Evolutionary conservation across 768 basidiomycete genomes (phyloP).

Genomic region (Trametes sanguinea): DNA sequence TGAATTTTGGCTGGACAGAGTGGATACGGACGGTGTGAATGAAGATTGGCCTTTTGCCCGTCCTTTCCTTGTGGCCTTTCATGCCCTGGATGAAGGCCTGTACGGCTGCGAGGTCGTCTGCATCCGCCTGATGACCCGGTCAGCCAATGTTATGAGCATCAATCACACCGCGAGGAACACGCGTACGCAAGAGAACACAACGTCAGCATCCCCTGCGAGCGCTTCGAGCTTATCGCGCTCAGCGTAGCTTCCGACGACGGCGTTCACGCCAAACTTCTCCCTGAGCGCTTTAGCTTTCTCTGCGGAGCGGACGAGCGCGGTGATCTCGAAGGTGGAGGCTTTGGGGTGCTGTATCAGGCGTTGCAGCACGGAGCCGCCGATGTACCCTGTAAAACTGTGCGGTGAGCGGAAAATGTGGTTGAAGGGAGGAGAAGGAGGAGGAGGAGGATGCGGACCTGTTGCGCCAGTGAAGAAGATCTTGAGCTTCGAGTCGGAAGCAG

Average conservation of each 20-base stretch:
- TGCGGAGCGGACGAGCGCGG: constrained; percentile 47
- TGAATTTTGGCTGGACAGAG: neutral
- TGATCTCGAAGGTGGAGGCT: constrained; percentile 44
- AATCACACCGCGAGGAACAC: no score
- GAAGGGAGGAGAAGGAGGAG: neutral
- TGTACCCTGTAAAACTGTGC: constrained; percentile 46
- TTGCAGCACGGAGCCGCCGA: constrained; percentile 54
- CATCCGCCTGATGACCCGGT: constrained; percentile 38
- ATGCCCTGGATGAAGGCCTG: constrained; percentile 53
- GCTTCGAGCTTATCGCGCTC: constrained; percentile 41
- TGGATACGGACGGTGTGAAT: constrained; percentile 60
- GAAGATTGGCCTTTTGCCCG: constrained; percentile 45
- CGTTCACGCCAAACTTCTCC: constrained; percentile 23
- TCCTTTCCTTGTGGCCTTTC: constrained; percentile 45
- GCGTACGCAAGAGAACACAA: constrained; percentile 26
- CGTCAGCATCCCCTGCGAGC: constrained; percentile 45
- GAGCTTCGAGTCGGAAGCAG: constrained; percentile 23
- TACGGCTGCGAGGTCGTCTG: constrained; percentile 48
- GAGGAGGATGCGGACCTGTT: constrained; percentile 36
- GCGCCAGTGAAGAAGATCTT: constrained; percentile 48
- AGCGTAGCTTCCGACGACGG: constrained; percentile 23
- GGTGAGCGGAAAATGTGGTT: neutral
- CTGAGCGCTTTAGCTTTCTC: constrained; percentile 35
- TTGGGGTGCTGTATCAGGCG: constrained; percentile 47
- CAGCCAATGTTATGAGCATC: neutral